phyloP scores from a whole-genome alignment of 2,329 filamentous ascomycete genomes.

The Xylariales sp. region DNA sequence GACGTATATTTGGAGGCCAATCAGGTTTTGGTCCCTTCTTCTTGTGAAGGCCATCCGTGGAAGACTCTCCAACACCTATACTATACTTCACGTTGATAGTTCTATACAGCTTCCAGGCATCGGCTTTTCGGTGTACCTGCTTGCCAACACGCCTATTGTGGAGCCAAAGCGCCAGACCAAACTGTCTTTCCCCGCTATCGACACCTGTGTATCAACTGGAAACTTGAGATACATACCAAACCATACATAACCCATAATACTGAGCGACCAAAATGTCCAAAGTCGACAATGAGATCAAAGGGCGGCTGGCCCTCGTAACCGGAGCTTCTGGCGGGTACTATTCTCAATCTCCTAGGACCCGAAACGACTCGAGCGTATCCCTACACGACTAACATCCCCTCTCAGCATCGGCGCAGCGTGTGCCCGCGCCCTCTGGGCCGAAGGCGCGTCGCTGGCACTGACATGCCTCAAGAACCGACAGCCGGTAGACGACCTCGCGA shows the following conservation, averaged over 20 bases:
- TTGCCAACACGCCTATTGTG: too few species aligned
- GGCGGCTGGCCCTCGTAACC: slow-evolving; percentile 30
- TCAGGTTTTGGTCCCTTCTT: too few species aligned
- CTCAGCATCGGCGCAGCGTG: slow-evolving; percentile 29
- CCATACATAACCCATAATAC: too few species aligned
- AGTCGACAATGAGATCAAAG: slow-evolving; percentile 28
- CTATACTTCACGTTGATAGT: too few species aligned
- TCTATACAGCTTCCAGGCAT: too few species aligned
- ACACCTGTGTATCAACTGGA: slow-evolving; percentile 6
- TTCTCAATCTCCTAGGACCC: slow-evolving; percentile 2
- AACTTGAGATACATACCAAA: background rate
- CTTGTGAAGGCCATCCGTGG: too few species aligned
- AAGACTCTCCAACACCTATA: too few species aligned
- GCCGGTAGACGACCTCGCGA: slow-evolving; percentile 22
- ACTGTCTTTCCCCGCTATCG: slow-evolving; percentile 4
- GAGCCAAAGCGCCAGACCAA: background rate
- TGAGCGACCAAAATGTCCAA: too few species aligned
- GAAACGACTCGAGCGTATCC: background rate
- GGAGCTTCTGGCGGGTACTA: slow-evolving; percentile 30
- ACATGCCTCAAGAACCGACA: slow-evolving; percentile 26
- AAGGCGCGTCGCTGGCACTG: slow-evolving; percentile 29
- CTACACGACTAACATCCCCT: slow-evolving; percentile 8
- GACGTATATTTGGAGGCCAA: too few species aligned
- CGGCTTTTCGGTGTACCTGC: too few species aligned
- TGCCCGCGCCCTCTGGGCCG: slow-evolving; percentile 27